Evolutionary conservation across 1,284 basidiomycete genomes (phyloP).

Genomic region (Quambalaria eucalypti): DNA sequence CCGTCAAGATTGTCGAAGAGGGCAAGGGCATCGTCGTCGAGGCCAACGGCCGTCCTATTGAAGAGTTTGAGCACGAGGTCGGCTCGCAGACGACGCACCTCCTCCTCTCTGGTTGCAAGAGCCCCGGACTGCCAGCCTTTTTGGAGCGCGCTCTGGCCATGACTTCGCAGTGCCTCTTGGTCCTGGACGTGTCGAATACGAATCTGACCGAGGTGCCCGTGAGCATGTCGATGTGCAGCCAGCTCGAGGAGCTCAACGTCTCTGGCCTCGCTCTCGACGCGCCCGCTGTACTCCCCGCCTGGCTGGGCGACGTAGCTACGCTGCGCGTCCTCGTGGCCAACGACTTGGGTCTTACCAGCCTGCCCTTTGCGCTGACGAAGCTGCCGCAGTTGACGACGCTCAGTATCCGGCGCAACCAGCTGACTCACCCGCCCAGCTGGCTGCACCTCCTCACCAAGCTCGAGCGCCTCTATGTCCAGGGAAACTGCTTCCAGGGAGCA

Average conservation of each 20-base stretch:
- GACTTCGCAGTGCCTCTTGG: constrained; percentile 19
- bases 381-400: constrained; percentile 70
- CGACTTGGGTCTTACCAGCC: constrained; percentile 64
- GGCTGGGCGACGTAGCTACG: constrained; percentile 64
- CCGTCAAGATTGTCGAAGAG: background rate
- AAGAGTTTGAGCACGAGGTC: background rate
- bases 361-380: constrained; percentile 52
- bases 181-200: constrained; percentile 55
- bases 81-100: constrained; percentile 15
- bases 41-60: background rate
- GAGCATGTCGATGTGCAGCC: constrained; percentile 63
- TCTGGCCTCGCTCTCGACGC: constrained; percentile 68
- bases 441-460: constrained; percentile 71
- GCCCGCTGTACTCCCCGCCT: constrained; percentile 63
- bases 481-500: constrained; percentile 82
- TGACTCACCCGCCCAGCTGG: constrained; percentile 86
- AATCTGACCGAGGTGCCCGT: constrained; percentile 71
- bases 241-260: constrained; percentile 86
- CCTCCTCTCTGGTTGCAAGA: constrained; percentile 13
- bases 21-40: background rate
- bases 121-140: constrained; percentile 7
- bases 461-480: constrained; percentile 79
- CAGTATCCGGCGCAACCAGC: constrained; percentile 75
- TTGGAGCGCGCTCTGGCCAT: constrained; percentile 19
- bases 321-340: constrained; percentile 84